phyloP scores from a whole-genome alignment of 495 filamentous ascomycete genomes.

The Hypomontagnella monticulosa region DNA sequence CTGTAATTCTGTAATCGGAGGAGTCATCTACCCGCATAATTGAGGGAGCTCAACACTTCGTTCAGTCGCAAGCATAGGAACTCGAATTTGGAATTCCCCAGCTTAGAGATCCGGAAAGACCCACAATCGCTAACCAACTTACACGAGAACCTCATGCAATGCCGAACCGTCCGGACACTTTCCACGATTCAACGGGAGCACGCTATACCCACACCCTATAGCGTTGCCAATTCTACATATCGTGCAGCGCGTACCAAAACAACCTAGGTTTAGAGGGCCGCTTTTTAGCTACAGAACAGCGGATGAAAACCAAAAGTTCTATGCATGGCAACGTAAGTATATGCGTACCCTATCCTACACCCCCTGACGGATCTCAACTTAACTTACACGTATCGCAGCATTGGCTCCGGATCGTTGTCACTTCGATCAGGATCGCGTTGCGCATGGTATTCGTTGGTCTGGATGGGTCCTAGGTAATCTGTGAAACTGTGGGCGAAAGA shows the following conservation, averaged over 20 bases:
- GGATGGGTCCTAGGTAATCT: slow-evolving; percentile 6
- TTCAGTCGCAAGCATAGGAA: background rate
- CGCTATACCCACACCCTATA: slow-evolving; percentile 4
- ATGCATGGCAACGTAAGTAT: slow-evolving; percentile 15
- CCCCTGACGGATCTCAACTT: slow-evolving; percentile 6
- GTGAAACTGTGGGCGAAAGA: slow-evolving; percentile 11
- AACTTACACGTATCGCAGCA: background rate
- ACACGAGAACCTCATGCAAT: slow-evolving; percentile 16
- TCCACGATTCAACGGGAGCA: slow-evolving; percentile 4
- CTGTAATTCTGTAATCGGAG: slow-evolving; percentile 12
- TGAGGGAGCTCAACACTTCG: slow-evolving; percentile 3
- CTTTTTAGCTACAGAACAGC: too few species aligned
- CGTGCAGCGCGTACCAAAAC: background rate
- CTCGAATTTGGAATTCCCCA: background rate
- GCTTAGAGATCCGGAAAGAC: slow-evolving; percentile 7
- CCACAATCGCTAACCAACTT: slow-evolving; percentile 13
- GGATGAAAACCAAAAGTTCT: background rate
- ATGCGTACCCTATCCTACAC: slow-evolving; percentile 22
- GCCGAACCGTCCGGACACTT: slow-evolving; percentile 15
- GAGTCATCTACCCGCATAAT: slow-evolving; percentile 16
- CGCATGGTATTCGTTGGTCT: slow-evolving; percentile 21
- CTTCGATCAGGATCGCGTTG: background rate
- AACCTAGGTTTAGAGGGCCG: too few species aligned
- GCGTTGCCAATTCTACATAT: background rate
- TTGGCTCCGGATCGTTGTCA: background rate